These are phyloP conservation scores for Chamaenerion angustifolium DNA, from an alignment of 345 rosid species.

Conservation along the genomic window DNA sequence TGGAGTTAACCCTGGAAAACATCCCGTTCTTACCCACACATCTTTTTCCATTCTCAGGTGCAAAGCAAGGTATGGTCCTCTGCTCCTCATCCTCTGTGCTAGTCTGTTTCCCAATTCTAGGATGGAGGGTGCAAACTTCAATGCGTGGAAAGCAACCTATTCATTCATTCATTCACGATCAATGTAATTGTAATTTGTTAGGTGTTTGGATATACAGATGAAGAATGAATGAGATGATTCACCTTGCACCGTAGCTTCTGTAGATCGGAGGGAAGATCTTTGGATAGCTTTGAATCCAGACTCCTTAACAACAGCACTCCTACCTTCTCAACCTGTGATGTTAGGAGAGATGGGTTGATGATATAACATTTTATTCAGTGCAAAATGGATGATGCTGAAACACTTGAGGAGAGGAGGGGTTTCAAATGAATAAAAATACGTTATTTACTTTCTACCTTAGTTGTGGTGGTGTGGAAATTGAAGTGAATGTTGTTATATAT, in stretches of 20 bases:
- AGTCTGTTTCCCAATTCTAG: constrained; percentile 64
- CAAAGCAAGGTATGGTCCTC: constrained; percentile 88
- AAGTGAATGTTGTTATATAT: too few relatives aligned
- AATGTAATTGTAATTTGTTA: too few relatives aligned
- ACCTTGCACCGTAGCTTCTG: constrained; percentile 98
- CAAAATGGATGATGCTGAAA: neutral
- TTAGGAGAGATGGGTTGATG: too few relatives aligned
- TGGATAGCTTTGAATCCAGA: constrained; percentile 85
- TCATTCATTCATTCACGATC: neutral
- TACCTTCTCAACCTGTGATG: constrained; percentile 57
- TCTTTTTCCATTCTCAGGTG: constrained; percentile 93
- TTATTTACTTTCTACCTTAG: too few relatives aligned
- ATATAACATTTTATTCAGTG: too few relatives aligned
- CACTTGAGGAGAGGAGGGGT: too few relatives aligned
- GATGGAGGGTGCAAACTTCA: constrained; percentile 53
- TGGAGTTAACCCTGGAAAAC: constrained; percentile 66
- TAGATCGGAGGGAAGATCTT: constrained; percentile 84
- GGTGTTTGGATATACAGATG: neutral
- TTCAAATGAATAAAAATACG: too few relatives aligned
- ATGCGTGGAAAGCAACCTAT: constrained; percentile 25
- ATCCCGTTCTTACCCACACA: constrained; percentile 98
- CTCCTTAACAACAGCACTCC: constrained; percentile 85
- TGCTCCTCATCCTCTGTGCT: constrained; percentile 69
- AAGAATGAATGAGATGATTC: neutral
- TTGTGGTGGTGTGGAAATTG: too few relatives aligned